These are phyloP conservation scores for Mallotus repandus DNA, from an alignment of 441 rosid genomes.

Conservation along the genomic window DNA sequence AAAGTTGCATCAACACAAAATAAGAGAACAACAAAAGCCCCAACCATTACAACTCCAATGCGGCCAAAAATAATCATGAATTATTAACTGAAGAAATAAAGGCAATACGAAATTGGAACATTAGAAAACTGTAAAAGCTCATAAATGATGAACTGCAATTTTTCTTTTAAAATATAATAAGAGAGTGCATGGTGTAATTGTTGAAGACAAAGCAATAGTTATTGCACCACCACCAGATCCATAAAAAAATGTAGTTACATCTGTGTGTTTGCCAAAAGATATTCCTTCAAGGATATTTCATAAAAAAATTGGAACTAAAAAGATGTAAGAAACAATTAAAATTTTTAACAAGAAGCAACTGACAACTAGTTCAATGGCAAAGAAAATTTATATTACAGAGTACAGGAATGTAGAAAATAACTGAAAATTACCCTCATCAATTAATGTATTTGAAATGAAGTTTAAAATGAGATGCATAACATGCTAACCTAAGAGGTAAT, in stretches of 20 bases:
- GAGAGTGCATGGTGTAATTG: background rate
- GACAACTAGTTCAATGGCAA: too few species aligned
- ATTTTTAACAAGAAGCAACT: too few species aligned
- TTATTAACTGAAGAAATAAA: too few species aligned
- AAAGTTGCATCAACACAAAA: constrained; percentile 3
- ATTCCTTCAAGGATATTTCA: too few species aligned
- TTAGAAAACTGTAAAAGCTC: background rate
- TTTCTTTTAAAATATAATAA: background rate
- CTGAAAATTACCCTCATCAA: constrained; percentile 3
- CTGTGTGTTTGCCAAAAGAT: too few species aligned
- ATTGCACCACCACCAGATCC: too few species aligned
- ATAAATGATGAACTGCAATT: background rate
- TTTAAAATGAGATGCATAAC: background rate
- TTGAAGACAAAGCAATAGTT: background rate
- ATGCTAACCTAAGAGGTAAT: constrained; percentile 76
- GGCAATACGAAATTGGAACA: background rate
- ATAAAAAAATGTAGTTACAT: too few species aligned
- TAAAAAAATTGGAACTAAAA: too few species aligned
- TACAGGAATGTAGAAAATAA: too few species aligned
- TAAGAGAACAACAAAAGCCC: constrained; percentile 5
- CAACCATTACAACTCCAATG: background rate
- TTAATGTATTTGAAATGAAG: constrained; percentile 2
- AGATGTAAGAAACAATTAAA: too few species aligned
- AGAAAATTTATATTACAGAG: too few species aligned
- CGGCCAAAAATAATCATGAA: background rate